Evolutionary conservation across 352 stramenopile genomes (phyloP), one percentile per base, ranked within the genome.

Genomic region (Globisporangium alternatum): DNA sequence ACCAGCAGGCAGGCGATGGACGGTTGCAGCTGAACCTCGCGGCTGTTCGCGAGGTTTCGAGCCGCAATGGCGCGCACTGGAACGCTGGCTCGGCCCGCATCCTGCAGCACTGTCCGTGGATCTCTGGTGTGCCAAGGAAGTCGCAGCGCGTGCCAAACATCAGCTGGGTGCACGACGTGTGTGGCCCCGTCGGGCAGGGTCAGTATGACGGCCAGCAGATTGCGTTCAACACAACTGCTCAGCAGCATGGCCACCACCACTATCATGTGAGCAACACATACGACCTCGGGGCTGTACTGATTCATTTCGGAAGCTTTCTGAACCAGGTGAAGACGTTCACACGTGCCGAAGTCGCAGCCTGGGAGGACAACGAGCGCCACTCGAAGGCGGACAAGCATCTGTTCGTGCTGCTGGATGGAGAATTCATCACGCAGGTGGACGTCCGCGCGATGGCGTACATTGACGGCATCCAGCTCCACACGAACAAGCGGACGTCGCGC

Each of bases 391-490:
- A 58, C 25, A 78, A 73, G 21, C 77, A 89, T 54, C 74, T 69
- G 69, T 64, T 89, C 25, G 55, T 89, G 17, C 67, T 91, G 10
- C 47, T 57, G 7, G 67, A 62, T 4, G 56, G 62, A 47, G 82
- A 91, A 65, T 85, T 73, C 54, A 67, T 91, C 39, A 78, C 70
- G 30, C 71, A 67, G 15, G 73, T 91, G 5, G 78, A 89, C 45
- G 65, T 89, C 1, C 71, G 78, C 2, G 75, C 80, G 0, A 79
- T 79, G 71, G 78, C 77, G 12, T 91, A 77, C 77, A 78, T 91
- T 37, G 80, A 91, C 57, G 82, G 80, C 7, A 60, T 91, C 15
- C 77, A 86, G 51, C 68, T 91, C 13, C 74, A 88, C 66, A 91
- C 82, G 3, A 91, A 89, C 51, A 19, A 75, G 33, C 75, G 77